Conservation (phyloP, 306 rosid species). For the Rosa lucieae region DNA sequence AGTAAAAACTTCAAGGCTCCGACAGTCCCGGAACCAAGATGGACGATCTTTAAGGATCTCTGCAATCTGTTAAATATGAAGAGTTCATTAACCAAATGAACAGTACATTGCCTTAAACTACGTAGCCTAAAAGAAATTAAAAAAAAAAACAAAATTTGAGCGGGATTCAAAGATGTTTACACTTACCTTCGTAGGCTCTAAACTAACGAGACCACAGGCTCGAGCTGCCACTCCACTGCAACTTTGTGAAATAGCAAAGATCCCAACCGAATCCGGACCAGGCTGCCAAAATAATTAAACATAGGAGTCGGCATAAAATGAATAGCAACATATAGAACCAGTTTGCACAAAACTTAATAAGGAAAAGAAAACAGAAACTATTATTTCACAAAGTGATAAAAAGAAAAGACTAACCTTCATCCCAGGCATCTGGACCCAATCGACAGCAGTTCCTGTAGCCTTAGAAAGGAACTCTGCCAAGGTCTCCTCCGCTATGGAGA, state of each 20-base stretch:
- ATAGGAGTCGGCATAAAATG: neutral
- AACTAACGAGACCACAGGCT: conserved; percentile 98
- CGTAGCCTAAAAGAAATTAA: neutral
- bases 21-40: conserved; percentile 98
- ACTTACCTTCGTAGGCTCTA: conserved; percentile 87
- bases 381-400: neutral
- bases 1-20: conserved; percentile 93
- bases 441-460: conserved; percentile 99
- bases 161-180: neutral
- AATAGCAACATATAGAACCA: neutral
- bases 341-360: neutral
- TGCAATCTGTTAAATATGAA: conserved; percentile 58
- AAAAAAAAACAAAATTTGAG: too few relatives aligned
- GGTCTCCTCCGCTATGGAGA: conserved; percentile 96
- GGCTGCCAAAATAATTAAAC: conserved; percentile 51
- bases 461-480: conserved; percentile 99
- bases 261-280: conserved; percentile 99
- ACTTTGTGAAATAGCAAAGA: conserved; percentile 96
- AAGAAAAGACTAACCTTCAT: conserved; percentile 71
- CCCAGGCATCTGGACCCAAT: conserved; percentile 99
- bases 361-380: neutral
- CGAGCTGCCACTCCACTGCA: conserved; percentile 99
- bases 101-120: neutral
- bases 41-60: conserved; percentile 99
- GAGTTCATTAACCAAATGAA: neutral